Percentiles rank a stretch among this genome's conserved stretches.
These are phyloP conservation scores for Usnea hakonensis DNA, from an alignment of 495 filamentous ascomycete species.

Conservation along the genomic window DNA sequence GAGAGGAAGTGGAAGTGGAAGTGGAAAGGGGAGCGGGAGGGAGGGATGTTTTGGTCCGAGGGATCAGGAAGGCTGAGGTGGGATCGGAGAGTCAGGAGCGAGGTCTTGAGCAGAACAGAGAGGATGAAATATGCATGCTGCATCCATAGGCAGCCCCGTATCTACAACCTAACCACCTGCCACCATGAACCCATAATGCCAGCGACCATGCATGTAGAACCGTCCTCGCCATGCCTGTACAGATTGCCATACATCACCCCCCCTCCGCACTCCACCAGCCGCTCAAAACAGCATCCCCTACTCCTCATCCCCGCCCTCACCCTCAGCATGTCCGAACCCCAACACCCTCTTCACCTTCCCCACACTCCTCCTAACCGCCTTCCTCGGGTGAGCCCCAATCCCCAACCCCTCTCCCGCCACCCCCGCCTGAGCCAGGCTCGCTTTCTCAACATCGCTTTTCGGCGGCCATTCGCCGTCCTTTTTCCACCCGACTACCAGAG, in stretches of 20 bases:
- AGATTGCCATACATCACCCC: background rate
- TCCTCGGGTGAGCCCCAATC: constrained; percentile 6
- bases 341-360: constrained; percentile 18
- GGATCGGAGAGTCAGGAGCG: background rate
- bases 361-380: constrained; percentile 15
- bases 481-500: constrained; percentile 88
- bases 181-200: background rate
- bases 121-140: background rate
- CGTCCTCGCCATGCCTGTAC: background rate
- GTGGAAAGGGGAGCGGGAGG: no score
- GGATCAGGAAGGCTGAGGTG: background rate
- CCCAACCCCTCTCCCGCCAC: background rate
- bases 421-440: background rate
- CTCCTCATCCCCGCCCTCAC: constrained; percentile 2
- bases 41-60: no score
- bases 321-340: constrained; percentile 14
- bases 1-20: no score
- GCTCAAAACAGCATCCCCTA: background rate
- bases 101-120: background rate
- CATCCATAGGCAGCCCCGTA: background rate
- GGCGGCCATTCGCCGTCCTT: constrained; percentile 92
- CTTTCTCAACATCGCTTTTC: constrained; percentile 29
- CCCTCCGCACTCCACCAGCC: background rate
- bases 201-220: background rate
- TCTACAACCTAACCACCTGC: background rate